Conservation (phyloP, 2,329 filamentous ascomycete species). For the Boeremia exigua region DNA sequence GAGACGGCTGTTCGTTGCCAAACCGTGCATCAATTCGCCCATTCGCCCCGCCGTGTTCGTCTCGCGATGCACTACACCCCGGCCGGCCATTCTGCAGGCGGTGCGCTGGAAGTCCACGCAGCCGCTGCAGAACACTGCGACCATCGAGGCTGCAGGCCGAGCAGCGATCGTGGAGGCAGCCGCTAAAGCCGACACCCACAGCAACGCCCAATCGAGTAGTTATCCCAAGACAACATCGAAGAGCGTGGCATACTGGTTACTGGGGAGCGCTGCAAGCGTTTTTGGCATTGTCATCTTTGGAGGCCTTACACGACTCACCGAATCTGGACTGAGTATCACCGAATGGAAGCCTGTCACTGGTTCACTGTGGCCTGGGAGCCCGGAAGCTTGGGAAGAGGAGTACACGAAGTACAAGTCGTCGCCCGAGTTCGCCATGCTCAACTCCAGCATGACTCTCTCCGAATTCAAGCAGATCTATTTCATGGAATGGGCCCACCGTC, state of each 20-base stretch:
- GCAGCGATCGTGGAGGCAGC: constrained; percentile 22
- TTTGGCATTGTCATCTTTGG: constrained; percentile 98
- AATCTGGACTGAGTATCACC: constrained; percentile 96
- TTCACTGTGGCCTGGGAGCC: constrained; percentile 79
- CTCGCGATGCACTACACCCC: constrained; percentile 24
- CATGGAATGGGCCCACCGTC: constrained; percentile 97
- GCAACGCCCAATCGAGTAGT: constrained; percentile 31
- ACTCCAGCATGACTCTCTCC: constrained; percentile 87
- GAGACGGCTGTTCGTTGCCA: constrained; percentile 43
- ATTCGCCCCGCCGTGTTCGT: constrained; percentile 22
- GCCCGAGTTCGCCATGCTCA: constrained; percentile 90
- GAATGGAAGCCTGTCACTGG: constrained; percentile 98
- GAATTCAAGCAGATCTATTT: constrained; percentile 99
- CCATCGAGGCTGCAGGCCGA: constrained; percentile 21
- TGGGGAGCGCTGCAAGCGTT: constrained; percentile 89
- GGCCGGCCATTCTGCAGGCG: constrained; percentile 36
- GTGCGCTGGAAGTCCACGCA: constrained; percentile 46
- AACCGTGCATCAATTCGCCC: constrained; percentile 40
- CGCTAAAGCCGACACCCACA: constrained; percentile 16
- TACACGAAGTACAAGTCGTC: constrained; percentile 92
- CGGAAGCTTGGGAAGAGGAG: constrained; percentile 86
- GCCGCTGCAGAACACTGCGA: constrained; percentile 32
- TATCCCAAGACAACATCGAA: constrained; percentile 72
- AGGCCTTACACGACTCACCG: constrained; percentile 89
- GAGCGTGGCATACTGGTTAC: constrained; percentile 86